Conservation (phyloP, 495 filamentous ascomycete genomes). For the Tuber brumale region DNA sequence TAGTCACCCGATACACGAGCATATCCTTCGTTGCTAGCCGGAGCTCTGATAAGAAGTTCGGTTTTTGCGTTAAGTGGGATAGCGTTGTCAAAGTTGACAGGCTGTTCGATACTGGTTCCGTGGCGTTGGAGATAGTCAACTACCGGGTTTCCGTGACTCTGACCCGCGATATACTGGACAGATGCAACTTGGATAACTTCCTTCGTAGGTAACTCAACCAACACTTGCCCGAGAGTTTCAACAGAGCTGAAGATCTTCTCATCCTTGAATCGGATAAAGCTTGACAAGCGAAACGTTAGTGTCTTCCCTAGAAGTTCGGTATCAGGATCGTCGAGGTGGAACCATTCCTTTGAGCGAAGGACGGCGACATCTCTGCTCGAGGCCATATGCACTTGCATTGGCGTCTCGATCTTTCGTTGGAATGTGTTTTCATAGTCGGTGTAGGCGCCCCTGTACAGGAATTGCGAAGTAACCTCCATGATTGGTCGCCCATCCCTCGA, state of each 20-base stretch:
- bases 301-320: slow-evolving; percentile 84
- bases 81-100: slow-evolving; percentile 92
- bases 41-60: slow-evolving; percentile 75
- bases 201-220: slow-evolving; percentile 93
- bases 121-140: slow-evolving; percentile 91
- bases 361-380: slow-evolving; percentile 88
- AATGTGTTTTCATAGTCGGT: slow-evolving; percentile 95
- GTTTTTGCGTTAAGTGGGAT: slow-evolving; percentile 93
- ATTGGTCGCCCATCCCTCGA: slow-evolving; percentile 76
- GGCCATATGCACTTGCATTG: slow-evolving; percentile 83
- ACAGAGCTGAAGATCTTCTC: slow-evolving; percentile 86
- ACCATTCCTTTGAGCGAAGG: slow-evolving; percentile 94
- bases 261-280: slow-evolving; percentile 88
- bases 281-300: slow-evolving; percentile 91
- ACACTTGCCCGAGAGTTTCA: slow-evolving; percentile 84
- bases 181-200: slow-evolving; percentile 93
- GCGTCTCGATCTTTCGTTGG: slow-evolving; percentile 91
- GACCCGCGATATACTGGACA: slow-evolving; percentile 84
- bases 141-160: slow-evolving; percentile 91
- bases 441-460: slow-evolving; percentile 90
- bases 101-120: slow-evolving; percentile 90
- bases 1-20: slow-evolving; percentile 95
- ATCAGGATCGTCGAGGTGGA: slow-evolving; percentile 71
- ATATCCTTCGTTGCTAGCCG: slow-evolving; percentile 96
- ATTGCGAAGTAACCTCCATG: slow-evolving; percentile 98